Evolutionary conservation across 257 asterid species (phyloP).

Genomic region (Nicotiana otophora): DNA sequence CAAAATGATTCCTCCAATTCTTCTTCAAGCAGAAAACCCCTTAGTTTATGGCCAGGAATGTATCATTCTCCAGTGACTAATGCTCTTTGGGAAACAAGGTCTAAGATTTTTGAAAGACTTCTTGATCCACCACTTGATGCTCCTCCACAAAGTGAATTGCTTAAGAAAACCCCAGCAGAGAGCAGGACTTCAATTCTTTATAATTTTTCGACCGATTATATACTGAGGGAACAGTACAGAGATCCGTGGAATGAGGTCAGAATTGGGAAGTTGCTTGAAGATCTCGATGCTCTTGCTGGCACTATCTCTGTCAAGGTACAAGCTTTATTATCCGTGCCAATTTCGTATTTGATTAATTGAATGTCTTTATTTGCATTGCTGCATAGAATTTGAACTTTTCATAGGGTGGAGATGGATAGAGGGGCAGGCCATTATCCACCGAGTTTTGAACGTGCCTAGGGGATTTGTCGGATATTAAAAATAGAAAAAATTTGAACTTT

Average conservation of each 20-base stretch:
- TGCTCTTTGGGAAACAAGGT: constrained; percentile 93
- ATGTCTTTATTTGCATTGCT: background rate
- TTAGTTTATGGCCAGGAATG: constrained; percentile 96
- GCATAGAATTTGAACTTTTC: background rate
- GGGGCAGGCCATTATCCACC: too few species aligned
- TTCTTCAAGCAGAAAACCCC: constrained; percentile 53
- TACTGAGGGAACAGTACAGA: constrained; percentile 85
- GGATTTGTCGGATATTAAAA: too few species aligned
- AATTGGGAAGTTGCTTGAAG: constrained; percentile 92
- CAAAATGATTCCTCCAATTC: constrained; percentile 10
- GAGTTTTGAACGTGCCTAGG: too few species aligned
- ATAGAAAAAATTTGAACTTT: background rate
- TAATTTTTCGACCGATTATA: constrained; percentile 65
- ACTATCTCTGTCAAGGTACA: constrained; percentile 85
- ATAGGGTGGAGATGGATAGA: background rate
- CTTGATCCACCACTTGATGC: constrained; percentile 95
- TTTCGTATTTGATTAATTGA: background rate
- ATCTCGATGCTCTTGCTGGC: constrained; percentile 98
- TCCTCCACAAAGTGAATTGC: constrained; percentile 84
- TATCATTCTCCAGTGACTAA: constrained; percentile 90
- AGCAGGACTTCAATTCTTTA: constrained; percentile 67
- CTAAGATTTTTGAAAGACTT: constrained; percentile 75
- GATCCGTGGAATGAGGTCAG: constrained; percentile 98
- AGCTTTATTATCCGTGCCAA: background rate
- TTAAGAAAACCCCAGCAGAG: constrained; percentile 51